phyloP scores from a whole-genome alignment of 2,329 filamentous ascomycete species.

The Ophiostoma ips region DNA sequence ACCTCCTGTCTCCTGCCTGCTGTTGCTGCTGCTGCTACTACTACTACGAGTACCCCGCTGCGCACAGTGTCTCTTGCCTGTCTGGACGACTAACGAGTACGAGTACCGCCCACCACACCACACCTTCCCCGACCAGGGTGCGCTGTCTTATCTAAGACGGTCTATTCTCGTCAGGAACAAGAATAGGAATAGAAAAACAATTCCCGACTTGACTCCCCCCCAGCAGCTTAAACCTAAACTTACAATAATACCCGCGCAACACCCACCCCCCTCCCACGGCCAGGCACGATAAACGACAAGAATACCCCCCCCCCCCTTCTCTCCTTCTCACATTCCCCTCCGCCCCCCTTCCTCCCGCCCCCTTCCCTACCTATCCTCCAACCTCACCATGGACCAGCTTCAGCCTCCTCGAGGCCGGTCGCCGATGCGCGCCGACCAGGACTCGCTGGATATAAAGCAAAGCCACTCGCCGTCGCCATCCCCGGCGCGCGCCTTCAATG shows the following conservation, averaged over 20 bases:
- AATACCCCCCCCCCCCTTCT: background rate
- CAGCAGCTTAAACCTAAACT: slow-evolving; percentile 1
- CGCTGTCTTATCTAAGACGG: slow-evolving; percentile 2
- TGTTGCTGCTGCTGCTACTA: too few species aligned
- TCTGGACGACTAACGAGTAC: background rate
- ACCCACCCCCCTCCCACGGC: slow-evolving; percentile 6
- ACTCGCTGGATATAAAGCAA: slow-evolving; percentile 51
- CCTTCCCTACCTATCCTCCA: background rate
- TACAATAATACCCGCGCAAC: slow-evolving; percentile 1
- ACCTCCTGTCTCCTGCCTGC: background rate
- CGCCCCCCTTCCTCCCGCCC: background rate
- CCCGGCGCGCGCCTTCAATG: slow-evolving; percentile 31
- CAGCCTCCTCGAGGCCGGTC: slow-evolving; percentile 41
- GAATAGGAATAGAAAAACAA: slow-evolving; percentile 4
- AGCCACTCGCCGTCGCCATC: slow-evolving; percentile 46
- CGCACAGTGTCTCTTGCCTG: background rate
- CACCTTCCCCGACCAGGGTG: slow-evolving; percentile 15
- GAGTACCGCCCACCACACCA: slow-evolving; percentile 3
- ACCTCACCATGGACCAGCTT: slow-evolving; percentile 36
- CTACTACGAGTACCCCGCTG: too few species aligned
- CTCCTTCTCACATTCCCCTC: background rate
- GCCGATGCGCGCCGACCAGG: slow-evolving; percentile 43
- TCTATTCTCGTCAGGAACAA: slow-evolving; percentile 4
- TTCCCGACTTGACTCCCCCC: slow-evolving; percentile 5
- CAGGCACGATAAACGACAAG: background rate